Evolutionary conservation across 2,329 filamentous ascomycete genomes (phyloP), one percentile per base, ranked within the genome.

Genomic region (Colletotrichum viniferum): DNA sequence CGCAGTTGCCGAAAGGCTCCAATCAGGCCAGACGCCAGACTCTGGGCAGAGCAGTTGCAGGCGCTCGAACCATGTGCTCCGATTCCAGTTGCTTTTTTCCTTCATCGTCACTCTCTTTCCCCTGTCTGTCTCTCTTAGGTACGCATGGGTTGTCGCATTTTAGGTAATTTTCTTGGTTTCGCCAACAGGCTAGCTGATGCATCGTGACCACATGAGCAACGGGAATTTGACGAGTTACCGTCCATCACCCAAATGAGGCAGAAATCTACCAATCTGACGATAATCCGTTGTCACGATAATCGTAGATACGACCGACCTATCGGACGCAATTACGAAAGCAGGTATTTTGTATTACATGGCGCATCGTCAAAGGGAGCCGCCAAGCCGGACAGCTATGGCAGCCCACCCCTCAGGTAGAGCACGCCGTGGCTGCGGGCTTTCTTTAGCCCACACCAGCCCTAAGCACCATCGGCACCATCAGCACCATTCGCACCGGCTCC

Each of bases 41-140:
- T 61, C 48, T 32, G 32, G 64, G 71, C 71, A 74, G 72, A 64
- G 67, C 68, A 63, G 71, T 24, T 67, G 73, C 62, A 75, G 63
- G 73, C 69, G 73, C 73, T 75, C 62, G 73, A 67, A 75, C 73
- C 73, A 68, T 52, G 58, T 64, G 43, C 68, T 73, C 61, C 69
- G 63, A 75, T 68, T 73, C 63, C 30, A 43, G 36, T 64, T 63
- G 43, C 43, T 69, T 68, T 64, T 32, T n/a, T 38, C 38, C 26
- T 64, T 43, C 55, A 21, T 43, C 13, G 21, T 55, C 36, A 16
- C 21, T 26, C 26, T 61, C 30, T 61, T 36, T 14, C 60, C 55
- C 55, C 64, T 52, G 26, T 36, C 36, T 65, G 36, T 24, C 24
- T 62, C 62, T 24, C n/a, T 30, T 26, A 24, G 24, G 24, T 24